A percentile compares a stretch with the other conserved stretches of the same genome.
Evolutionary conservation across 106 monocot species (phyloP).

Genomic region (Allium fistulosum): DNA sequence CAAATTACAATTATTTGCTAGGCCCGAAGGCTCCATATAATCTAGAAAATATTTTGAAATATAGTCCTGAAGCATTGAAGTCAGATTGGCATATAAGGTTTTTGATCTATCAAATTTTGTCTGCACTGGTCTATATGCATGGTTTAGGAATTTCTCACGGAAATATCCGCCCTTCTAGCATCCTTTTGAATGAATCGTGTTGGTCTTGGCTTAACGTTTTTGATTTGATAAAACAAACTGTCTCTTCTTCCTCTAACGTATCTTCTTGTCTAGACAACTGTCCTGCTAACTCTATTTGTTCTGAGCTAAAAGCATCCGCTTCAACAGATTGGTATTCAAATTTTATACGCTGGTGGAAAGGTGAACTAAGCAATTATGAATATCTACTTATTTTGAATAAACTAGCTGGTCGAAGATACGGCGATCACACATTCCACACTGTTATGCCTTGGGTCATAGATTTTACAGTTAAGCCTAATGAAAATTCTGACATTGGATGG

Average conservation of each 20-base stretch:
- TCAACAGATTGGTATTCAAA: conserved; percentile 51
- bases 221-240: conserved; percentile 19
- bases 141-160: conserved; percentile 65
- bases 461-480: conserved; percentile 80
- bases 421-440: conserved; percentile 85
- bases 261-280: conserved; percentile 28
- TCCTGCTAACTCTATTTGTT: conserved; percentile 32
- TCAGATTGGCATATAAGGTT: conserved; percentile 89
- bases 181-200: conserved; percentile 49
- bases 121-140: conserved; percentile 68
- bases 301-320: conserved; percentile 36
- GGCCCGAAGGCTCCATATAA: conserved; percentile 61
- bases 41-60: conserved; percentile 67
- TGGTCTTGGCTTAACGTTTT: conserved; percentile 73
- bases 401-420: conserved; percentile 96
- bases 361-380: conserved; percentile 95
- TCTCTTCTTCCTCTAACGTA: conserved; percentile 9
- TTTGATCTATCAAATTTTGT: conserved; percentile 73
- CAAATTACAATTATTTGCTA: conserved; percentile 38
- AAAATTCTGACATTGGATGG: conserved; percentile 83
- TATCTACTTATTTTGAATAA: conserved; percentile 85
- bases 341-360: conserved; percentile 76
- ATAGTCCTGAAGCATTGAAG: conserved; percentile 60
- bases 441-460: conserved; percentile 99
- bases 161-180: conserved; percentile 58